Evolutionary conservation across 2,329 filamentous ascomycete species (phyloP).

Genomic region (Kalaharituber pfeilii): DNA sequence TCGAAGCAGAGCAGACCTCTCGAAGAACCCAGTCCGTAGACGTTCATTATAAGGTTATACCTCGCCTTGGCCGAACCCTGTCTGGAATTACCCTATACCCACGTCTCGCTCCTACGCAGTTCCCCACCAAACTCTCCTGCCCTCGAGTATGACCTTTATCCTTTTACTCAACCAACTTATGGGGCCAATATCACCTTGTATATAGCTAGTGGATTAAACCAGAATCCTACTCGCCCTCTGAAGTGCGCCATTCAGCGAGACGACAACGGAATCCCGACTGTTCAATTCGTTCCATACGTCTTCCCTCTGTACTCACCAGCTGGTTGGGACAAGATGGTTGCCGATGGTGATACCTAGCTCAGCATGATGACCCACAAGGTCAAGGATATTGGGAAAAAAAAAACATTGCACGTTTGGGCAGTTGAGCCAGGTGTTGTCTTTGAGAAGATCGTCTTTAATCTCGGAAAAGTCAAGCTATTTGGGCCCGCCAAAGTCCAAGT

Average conservation of each 20-base stretch:
- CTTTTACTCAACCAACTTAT: slow-evolving; percentile 36
- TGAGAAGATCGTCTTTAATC: slow-evolving; percentile 25
- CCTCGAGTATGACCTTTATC: slow-evolving; percentile 44
- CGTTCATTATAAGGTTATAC: slow-evolving; percentile 23
- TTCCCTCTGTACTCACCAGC: slow-evolving; percentile 30
- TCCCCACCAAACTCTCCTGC: slow-evolving; percentile 34
- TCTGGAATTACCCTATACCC: slow-evolving; percentile 44
- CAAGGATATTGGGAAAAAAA: slow-evolving; percentile 26
- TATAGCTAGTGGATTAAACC: slow-evolving; percentile 35
- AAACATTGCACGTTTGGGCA: slow-evolving; percentile 32
- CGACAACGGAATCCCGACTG: slow-evolving; percentile 26
- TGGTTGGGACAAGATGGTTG: slow-evolving; percentile 35
- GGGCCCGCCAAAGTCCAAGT: slow-evolving; percentile 26
- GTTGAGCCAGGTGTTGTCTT: slow-evolving; percentile 32
- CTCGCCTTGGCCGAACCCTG: slow-evolving; percentile 38
- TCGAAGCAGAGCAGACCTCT: slow-evolving; percentile 36
- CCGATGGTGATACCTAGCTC: slow-evolving; percentile 34
- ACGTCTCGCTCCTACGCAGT: slow-evolving; percentile 34
- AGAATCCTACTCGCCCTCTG: slow-evolving; percentile 34
- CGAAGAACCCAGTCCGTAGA: slow-evolving; percentile 29
- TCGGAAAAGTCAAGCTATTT: slow-evolving; percentile 26
- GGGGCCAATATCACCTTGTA: slow-evolving; percentile 33
- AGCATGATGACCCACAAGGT: slow-evolving; percentile 29
- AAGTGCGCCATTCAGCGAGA: slow-evolving; percentile 36
- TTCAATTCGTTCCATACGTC: slow-evolving; percentile 30